These are phyloP conservation scores for Flammula alnicola DNA, from an alignment of 1,284 basidiomycete genomes.

Conservation along the genomic window DNA sequence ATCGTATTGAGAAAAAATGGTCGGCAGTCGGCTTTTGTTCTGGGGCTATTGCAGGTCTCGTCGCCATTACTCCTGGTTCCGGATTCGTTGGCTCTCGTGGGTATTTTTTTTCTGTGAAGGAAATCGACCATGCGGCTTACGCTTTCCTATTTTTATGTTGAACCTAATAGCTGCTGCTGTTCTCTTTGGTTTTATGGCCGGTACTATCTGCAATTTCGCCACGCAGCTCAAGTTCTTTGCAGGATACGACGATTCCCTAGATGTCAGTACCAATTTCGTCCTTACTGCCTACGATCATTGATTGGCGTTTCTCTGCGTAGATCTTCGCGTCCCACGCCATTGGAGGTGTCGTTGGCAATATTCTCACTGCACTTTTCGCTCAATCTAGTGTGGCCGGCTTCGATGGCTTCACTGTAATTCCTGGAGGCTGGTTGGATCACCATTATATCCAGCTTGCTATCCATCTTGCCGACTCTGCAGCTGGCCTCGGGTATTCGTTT, in stretches of 20 bases:
- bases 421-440: conserved; percentile 91
- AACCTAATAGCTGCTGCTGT: conserved; percentile 69
- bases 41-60: conserved; percentile 88
- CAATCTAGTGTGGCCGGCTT: conserved; percentile 81
- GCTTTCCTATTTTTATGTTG: conserved; percentile 14
- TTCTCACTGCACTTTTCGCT: conserved; percentile 87
- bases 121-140: background rate
- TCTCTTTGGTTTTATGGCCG: conserved; percentile 85
- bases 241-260: conserved; percentile 78
- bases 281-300: conserved; percentile 2
- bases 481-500: conserved; percentile 81
- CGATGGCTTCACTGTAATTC: conserved; percentile 76
- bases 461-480: conserved; percentile 80
- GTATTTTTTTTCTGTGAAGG: conserved; percentile 26
- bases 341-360: conserved; percentile 86
- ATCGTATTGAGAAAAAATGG: conserved; percentile 91
- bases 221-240: conserved; percentile 89
- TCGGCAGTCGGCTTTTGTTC: conserved; percentile 95
- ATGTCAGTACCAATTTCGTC: conserved; percentile 50
- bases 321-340: conserved; percentile 90
- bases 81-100: conserved; percentile 84
- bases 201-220: conserved; percentile 88
- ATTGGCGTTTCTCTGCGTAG: conserved; percentile 33
- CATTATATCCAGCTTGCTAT: conserved; percentile 83
- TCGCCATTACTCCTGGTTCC: conserved; percentile 92